Conservation (phyloP, 108 stramenopile species). For the Nitzschia palea region DNA sequence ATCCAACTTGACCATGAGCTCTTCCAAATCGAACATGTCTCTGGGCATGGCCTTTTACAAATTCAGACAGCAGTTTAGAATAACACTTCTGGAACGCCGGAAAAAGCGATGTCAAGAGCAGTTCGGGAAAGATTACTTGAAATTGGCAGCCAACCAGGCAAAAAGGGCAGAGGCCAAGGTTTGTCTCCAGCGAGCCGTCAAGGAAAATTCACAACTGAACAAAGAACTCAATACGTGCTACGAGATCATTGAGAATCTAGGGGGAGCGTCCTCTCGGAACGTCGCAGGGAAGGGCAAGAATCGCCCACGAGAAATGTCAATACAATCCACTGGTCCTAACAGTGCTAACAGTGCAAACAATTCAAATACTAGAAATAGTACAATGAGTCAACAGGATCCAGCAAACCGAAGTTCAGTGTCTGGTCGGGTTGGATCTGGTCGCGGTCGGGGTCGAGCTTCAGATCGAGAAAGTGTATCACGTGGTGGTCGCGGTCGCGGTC, state of each 20-base stretch:
- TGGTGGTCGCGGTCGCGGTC: background rate
- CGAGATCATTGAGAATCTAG: background rate
- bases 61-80: background rate
- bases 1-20: too few relatives aligned
- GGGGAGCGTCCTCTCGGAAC: too few relatives aligned
- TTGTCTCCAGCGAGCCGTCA: background rate
- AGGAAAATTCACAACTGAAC: background rate
- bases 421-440: background rate
- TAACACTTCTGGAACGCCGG: background rate
- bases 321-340: too few relatives aligned
- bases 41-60: background rate
- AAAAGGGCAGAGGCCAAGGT: background rate
- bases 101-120: background rate
- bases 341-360: too few relatives aligned
- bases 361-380: background rate
- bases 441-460: background rate
- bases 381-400: background rate
- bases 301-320: background rate
- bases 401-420: background rate
- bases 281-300: background rate
- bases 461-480: background rate
- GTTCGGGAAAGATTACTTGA: slow-evolving; percentile 4
- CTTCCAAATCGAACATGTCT: background rate
- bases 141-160: background rate
- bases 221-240: slow-evolving; percentile 2